Evolutionary conservation across 257 asterid species (phyloP).

Genomic region (Scutellaria barbata): DNA sequence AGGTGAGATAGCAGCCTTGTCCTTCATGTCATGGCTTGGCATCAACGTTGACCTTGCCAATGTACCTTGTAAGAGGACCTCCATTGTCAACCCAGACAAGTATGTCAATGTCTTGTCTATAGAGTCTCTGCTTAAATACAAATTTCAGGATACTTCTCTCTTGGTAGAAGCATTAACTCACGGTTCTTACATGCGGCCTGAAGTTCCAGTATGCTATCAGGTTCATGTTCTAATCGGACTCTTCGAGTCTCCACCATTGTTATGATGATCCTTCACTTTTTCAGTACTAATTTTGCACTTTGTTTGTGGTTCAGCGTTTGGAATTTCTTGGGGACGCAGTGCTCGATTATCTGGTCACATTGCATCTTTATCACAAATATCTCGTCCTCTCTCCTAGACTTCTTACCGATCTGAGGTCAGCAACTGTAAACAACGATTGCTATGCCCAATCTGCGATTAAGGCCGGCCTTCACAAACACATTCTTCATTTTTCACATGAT

Average conservation of each 20-base stretch:
- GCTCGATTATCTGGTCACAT: slow-evolving; percentile 68
- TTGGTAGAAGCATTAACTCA: slow-evolving; percentile 89
- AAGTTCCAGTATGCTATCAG: slow-evolving; percentile 91
- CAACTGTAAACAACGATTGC: slow-evolving; percentile 84
- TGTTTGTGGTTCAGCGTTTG: slow-evolving; percentile 56
- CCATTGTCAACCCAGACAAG: slow-evolving; percentile 51
- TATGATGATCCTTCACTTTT: no score
- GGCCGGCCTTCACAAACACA: slow-evolving; percentile 63
- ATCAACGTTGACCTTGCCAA: slow-evolving; percentile 46
- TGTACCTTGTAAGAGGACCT: slow-evolving; percentile 50
- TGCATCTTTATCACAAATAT: slow-evolving; percentile 55
- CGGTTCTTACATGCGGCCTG: slow-evolving; percentile 89
- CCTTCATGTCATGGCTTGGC: slow-evolving; percentile 81
- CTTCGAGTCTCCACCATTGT: background rate
- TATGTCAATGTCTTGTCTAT: slow-evolving; percentile 49
- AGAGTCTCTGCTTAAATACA: slow-evolving; percentile 59
- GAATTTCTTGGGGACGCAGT: slow-evolving; percentile 94
- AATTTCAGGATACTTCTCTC: slow-evolving; percentile 64
- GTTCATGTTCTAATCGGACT: slow-evolving; percentile 35
- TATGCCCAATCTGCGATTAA: slow-evolving; percentile 70
- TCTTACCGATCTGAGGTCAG: slow-evolving; percentile 83
- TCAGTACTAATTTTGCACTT: background rate
- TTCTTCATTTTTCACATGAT: slow-evolving; percentile 70
- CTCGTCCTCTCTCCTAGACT: slow-evolving; percentile 71
- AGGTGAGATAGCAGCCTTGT: slow-evolving; percentile 71